Conservation (phyloP, 768 basidiomycete genomes). For the Astraeus odoratus region DNA sequence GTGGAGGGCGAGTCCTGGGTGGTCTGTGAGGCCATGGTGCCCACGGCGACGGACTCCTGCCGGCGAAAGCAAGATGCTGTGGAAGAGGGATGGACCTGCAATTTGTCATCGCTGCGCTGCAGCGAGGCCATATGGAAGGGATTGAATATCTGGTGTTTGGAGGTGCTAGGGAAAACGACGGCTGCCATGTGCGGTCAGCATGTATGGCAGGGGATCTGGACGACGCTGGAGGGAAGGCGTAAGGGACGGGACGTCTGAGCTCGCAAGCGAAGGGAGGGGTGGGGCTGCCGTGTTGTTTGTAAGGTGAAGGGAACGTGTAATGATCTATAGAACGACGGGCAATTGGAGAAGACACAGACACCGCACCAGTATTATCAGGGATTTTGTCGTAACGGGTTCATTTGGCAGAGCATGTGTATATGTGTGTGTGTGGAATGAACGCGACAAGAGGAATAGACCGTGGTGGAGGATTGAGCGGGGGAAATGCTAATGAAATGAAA, state of each 20-base stretch:
- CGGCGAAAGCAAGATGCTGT: constrained; percentile 38
- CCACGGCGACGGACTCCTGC: constrained; percentile 28
- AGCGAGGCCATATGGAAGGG: constrained; percentile 43
- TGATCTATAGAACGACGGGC: constrained; percentile 5
- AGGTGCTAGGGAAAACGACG: constrained; percentile 33
- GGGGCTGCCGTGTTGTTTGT: background rate
- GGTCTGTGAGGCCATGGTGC: constrained; percentile 18
- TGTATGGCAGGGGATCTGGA: constrained; percentile 21
- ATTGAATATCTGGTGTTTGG: constrained; percentile 33
- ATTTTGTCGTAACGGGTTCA: constrained; percentile 9
- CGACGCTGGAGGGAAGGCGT: constrained; percentile 7
- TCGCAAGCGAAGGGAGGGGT: constrained; percentile 7
- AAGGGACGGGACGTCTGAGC: constrained; percentile 9
- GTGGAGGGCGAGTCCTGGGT: constrained; percentile 38
- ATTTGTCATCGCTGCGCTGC: constrained; percentile 30
- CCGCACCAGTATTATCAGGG: constrained; percentile 9
- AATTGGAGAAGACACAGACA: constrained; percentile 12
- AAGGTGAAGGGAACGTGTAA: constrained; percentile 16
- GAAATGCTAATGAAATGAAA: constrained; percentile 19
- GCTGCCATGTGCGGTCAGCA: constrained; percentile 39
- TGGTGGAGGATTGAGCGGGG: constrained; percentile 9
- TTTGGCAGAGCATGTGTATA: constrained; percentile 2
- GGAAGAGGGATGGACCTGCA: constrained; percentile 23
- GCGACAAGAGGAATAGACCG: constrained; percentile 1
- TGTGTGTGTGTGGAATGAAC: constrained; percentile 5